A percentile compares a stretch with the other conserved stretches of the same genome.
phyloP scores from a whole-genome alignment of 345 rosid species.

The Fremontodendron californicum region DNA sequence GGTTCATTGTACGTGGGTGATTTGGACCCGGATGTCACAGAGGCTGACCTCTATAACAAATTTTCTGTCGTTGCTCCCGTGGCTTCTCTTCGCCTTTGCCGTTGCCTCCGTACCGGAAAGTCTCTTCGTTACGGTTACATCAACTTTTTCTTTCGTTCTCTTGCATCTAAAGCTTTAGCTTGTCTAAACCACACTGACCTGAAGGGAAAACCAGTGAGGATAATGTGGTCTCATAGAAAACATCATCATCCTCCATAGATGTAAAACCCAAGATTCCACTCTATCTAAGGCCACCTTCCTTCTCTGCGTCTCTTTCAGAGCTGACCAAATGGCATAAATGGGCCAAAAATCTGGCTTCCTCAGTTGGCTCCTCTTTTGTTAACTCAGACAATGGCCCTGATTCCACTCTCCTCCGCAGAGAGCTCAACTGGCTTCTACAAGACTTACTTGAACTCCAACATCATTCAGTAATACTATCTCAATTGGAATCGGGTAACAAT shows the following conservation, averaged over 20 bases:
- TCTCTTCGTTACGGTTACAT: too few species aligned
- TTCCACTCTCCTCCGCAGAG: slow-evolving; percentile 51
- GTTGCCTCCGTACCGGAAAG: too few species aligned
- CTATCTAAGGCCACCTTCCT: slow-evolving; percentile 46
- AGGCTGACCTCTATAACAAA: too few species aligned
- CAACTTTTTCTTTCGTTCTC: too few species aligned
- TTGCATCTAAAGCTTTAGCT: too few species aligned
- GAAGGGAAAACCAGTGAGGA: too few species aligned
- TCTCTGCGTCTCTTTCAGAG: slow-evolving; percentile 43
- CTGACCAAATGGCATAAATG: slow-evolving; percentile 69
- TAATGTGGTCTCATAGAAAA: too few species aligned
- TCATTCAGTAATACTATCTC: slow-evolving; percentile 25
- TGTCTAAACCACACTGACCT: too few species aligned
- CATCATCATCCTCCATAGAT: neutral
- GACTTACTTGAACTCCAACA: slow-evolving; percentile 46
- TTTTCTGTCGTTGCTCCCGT: too few species aligned
- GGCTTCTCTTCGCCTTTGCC: too few species aligned
- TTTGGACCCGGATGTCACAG: too few species aligned
- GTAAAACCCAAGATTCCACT: slow-evolving; percentile 46
- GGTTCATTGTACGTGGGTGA: too few species aligned
- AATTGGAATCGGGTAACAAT: slow-evolving; percentile 18
- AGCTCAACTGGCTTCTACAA: slow-evolving; percentile 78
- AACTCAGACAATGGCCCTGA: slow-evolving; percentile 59
- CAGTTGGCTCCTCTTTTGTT: slow-evolving; percentile 51
- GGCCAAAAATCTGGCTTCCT: slow-evolving; percentile 60